phyloP scores from a whole-genome alignment of 352 stramenopile genomes.

The Blastocystis sp. region DNA sequence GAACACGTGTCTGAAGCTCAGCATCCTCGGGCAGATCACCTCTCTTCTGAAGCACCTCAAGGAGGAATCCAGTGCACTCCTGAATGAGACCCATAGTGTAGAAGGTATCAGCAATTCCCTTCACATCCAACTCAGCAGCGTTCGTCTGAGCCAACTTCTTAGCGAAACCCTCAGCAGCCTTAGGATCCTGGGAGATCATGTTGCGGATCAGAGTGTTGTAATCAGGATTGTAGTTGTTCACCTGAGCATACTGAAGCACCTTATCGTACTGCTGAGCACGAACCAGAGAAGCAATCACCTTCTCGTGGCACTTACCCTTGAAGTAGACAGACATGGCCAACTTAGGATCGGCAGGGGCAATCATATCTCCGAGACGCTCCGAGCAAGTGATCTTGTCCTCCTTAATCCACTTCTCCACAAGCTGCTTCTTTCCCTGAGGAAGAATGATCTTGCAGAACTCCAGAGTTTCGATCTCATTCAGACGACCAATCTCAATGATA shows the following conservation, averaged over 20 bases:
- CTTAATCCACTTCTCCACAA: conserved; percentile 98
- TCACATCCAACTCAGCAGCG: conserved; percentile 90
- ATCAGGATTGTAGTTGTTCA: conserved; percentile 95
- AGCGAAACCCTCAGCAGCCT: conserved; percentile 90
- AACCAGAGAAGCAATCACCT: conserved; percentile 98
- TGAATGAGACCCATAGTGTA: conserved; percentile 95
- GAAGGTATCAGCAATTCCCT: conserved; percentile 97
- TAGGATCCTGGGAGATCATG: conserved; percentile 91
- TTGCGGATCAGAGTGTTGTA: conserved; percentile 98
- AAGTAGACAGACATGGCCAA: conserved; percentile 97
- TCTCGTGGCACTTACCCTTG: conserved; percentile 88
- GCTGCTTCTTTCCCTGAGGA: conserved; percentile 86
- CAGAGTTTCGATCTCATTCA: conserved; percentile 98
- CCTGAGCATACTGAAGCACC: conserved; percentile 85
- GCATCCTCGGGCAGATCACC: conserved; percentile 94
- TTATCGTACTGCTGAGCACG: conserved; percentile 97
- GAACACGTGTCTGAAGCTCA: conserved; percentile 95
- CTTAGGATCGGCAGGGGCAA: conserved; percentile 85
- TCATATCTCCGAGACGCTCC: conserved; percentile 90
- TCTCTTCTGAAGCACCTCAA: conserved; percentile 91
- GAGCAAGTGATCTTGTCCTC: conserved; percentile 97
- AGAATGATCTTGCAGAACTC: conserved; percentile 93
- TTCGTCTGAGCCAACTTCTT: conserved; percentile 91
- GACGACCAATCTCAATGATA: conserved; percentile 89
- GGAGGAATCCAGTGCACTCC: conserved; percentile 96